Evolutionary conservation across 2,329 filamentous ascomycete species (phyloP).

Genomic region (Botrytis pseudocinerea): DNA sequence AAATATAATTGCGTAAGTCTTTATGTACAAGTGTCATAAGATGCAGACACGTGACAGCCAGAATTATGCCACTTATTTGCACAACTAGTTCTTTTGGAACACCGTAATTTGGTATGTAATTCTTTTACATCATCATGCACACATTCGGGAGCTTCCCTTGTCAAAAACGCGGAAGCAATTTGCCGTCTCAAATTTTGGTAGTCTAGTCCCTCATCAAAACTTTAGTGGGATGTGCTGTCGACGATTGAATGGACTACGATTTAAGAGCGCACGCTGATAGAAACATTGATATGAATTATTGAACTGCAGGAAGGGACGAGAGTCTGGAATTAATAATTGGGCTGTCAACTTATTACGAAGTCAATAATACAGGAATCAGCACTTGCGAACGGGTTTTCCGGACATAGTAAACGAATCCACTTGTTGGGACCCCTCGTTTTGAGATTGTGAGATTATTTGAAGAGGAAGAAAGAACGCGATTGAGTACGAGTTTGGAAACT

Average conservation of each 20-base stretch:
- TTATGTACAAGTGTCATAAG: neutral
- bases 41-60: neutral
- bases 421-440: conserved; percentile 4
- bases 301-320: neutral
- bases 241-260: neutral
- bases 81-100: neutral
- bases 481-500: neutral
- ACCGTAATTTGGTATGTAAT: neutral
- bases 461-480: neutral
- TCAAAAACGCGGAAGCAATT: conserved; percentile 10
- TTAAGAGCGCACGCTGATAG: neutral
- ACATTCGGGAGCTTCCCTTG: neutral
- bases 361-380: neutral
- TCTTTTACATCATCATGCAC: conserved; percentile 6
- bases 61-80: neutral
- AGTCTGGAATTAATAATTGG: neutral
- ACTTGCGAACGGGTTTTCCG: neutral
- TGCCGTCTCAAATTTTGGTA: neutral
- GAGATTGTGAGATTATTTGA: neutral
- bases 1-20: neutral
- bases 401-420: neutral
- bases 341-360: neutral
- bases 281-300: neutral
- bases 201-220: conserved; percentile 3
- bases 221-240: neutral